These are phyloP conservation scores for Entamoeba moshkovskii DNA, from an alignment of 208 protist species.

Conservation along the genomic window DNA sequence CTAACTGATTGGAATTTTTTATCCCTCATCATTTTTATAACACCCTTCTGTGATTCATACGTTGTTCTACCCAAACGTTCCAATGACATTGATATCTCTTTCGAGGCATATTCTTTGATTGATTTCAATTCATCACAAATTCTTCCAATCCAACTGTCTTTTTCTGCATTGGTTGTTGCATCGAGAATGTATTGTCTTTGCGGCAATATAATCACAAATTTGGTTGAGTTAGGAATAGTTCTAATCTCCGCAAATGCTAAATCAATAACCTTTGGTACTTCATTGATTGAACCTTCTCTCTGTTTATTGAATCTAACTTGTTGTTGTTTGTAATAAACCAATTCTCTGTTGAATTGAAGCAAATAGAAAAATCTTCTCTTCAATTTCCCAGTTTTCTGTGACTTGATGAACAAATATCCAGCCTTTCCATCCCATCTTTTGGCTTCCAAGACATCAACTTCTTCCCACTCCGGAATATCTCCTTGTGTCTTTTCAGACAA, in stretches of 20 bases:
- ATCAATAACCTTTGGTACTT: neutral
- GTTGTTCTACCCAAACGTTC: neutral
- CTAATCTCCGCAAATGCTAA: neutral
- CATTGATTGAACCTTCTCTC: neutral
- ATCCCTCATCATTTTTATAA: neutral
- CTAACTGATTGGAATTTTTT: neutral
- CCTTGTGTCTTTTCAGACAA: neutral
- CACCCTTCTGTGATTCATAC: neutral
- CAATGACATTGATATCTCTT: neutral
- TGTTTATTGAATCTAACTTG: neutral
- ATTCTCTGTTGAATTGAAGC: neutral
- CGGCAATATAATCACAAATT: neutral
- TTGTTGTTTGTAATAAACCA: neutral
- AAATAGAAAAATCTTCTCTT: neutral
- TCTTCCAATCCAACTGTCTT: neutral
- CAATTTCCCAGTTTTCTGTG: neutral
- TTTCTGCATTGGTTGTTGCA: neutral
- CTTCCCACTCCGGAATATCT: neutral
- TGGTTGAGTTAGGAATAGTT: neutral
- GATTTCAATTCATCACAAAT: neutral
- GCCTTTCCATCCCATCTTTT: neutral
- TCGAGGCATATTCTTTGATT: neutral
- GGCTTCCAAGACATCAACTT: neutral
- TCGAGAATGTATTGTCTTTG: neutral
- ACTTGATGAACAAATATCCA: neutral